A percentile compares a stretch with the other conserved stretches of the same genome.
Conservation (phyloP, 1,139 yeast species). For the Magnusiomyces paraingens region DNA sequence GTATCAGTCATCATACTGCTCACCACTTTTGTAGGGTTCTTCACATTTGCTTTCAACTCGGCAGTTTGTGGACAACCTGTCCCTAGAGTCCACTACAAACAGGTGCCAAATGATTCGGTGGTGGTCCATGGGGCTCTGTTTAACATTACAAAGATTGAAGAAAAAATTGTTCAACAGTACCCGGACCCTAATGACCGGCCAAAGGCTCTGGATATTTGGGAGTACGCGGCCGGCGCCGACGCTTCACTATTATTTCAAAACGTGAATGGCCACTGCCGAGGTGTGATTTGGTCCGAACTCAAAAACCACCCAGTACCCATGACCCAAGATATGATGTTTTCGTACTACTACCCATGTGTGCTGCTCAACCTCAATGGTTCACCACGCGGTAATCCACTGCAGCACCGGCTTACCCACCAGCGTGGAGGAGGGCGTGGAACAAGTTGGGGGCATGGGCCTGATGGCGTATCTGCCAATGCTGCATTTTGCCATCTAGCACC, state of each 20-base stretch:
- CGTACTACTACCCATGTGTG: conserved; percentile 88
- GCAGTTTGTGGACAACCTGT: conserved; percentile 54
- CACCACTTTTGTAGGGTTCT: conserved; percentile 67
- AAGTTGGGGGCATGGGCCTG: neutral
- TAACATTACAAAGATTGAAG: conserved; percentile 41
- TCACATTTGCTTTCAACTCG: conserved; percentile 79
- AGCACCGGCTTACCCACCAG: neutral
- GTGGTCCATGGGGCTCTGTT: conserved; percentile 74
- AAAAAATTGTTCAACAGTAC: conserved; percentile 43
- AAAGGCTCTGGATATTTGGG: conserved; percentile 38
- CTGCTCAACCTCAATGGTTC: conserved; percentile 50
- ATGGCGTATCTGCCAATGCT: conserved; percentile 42
- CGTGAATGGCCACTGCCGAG: conserved; percentile 79
- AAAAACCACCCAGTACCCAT: conserved; percentile 12
- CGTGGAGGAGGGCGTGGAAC: conserved; percentile 4
- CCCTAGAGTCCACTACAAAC: conserved; percentile 48
- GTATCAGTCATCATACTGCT: conserved; percentile 59
- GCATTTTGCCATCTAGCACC: conserved; percentile 73
- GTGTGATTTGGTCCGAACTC: conserved; percentile 48
- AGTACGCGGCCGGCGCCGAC: conserved; percentile 55
- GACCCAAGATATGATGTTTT: conserved; percentile 47
- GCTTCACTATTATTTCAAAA: conserved; percentile 78
- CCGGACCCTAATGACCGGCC: conserved; percentile 45
- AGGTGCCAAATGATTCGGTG: conserved; percentile 51
- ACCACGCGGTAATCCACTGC: conserved; percentile 36